Percentiles rank a stretch among this genome's conserved stretches.
phyloP scores from a whole-genome alignment of 352 stramenopile species.

The Discostella stelligera region DNA sequence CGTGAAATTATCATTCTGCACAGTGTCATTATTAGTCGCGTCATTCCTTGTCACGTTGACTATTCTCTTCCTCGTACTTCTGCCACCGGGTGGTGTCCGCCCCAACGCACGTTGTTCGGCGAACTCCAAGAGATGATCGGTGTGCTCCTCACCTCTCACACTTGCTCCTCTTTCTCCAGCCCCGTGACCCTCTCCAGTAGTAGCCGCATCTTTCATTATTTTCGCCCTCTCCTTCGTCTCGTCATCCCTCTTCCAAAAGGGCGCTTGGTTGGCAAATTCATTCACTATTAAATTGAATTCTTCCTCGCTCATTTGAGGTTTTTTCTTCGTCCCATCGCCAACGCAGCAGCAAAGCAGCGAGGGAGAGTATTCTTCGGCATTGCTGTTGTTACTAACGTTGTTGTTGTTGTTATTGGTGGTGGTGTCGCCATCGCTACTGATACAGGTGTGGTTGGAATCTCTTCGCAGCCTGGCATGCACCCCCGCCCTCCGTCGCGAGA shows the following conservation, averaged over 20 bases:
- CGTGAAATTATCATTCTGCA: too few relatives aligned
- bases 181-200: neutral
- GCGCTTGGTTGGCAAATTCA: slow-evolving; percentile 8
- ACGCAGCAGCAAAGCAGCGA: neutral
- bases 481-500: neutral
- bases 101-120: slow-evolving; percentile 17
- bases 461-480: neutral
- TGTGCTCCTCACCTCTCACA: too few relatives aligned
- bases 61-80: neutral
- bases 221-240: neutral
- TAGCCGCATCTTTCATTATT: neutral
- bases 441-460: neutral
- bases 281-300: slow-evolving; percentile 7
- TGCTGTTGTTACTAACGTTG: too few relatives aligned
- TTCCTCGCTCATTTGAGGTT: slow-evolving; percentile 8
- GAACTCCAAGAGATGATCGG: slow-evolving; percentile 20
- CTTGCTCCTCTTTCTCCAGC: too few relatives aligned
- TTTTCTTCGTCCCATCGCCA: neutral
- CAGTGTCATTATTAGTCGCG: neutral
- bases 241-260: slow-evolving; percentile 8
- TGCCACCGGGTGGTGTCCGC: neutral
- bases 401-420: neutral
- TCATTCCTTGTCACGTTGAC: neutral
- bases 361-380: too few relatives aligned
- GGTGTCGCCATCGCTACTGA: too few relatives aligned